Evolutionary conservation across 2,329 filamentous ascomycete genomes (phyloP).

Genomic region (Drechslera avenae): DNA sequence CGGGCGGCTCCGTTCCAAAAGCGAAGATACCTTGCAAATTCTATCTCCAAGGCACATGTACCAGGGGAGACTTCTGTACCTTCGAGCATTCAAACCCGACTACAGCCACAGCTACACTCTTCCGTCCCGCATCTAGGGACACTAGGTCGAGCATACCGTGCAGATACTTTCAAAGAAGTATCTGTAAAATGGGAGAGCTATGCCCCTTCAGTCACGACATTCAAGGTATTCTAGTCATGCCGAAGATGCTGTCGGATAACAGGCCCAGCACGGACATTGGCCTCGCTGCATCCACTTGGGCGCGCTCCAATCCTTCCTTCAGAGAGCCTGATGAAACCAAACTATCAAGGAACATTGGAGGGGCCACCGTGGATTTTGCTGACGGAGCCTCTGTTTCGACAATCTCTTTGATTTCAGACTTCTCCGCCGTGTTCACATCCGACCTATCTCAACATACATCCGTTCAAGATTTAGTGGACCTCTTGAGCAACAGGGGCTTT

Average conservation of each 20-base stretch:
- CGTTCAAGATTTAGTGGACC: neutral
- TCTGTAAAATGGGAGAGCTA: neutral
- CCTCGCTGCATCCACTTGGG: neutral
- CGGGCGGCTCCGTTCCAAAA: neutral
- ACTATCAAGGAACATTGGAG: neutral
- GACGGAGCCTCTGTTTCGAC: neutral
- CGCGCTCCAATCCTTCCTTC: neutral
- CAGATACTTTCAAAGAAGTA: neutral
- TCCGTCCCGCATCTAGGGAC: neutral
- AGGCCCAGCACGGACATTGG: neutral
- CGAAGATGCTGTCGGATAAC: slow-evolving; percentile 1
- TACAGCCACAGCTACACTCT: neutral
- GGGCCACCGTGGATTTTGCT: neutral
- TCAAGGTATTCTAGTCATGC: neutral
- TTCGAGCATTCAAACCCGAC: neutral
- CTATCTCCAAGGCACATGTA: slow-evolving; percentile 1
- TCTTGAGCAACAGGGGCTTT: slow-evolving; percentile 1
- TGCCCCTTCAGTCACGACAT: neutral
- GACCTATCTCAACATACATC: neutral
- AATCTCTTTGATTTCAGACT: neutral
- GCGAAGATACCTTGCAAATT: slow-evolving; percentile 1
- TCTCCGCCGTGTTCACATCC: neutral
- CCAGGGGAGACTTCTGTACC: neutral
- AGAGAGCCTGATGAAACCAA: neutral
- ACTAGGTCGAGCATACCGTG: neutral